These are phyloP conservation scores for Fomitiporia mediterranea DNA, from an alignment of 1,284 basidiomycete species.

Conservation along the genomic window DNA sequence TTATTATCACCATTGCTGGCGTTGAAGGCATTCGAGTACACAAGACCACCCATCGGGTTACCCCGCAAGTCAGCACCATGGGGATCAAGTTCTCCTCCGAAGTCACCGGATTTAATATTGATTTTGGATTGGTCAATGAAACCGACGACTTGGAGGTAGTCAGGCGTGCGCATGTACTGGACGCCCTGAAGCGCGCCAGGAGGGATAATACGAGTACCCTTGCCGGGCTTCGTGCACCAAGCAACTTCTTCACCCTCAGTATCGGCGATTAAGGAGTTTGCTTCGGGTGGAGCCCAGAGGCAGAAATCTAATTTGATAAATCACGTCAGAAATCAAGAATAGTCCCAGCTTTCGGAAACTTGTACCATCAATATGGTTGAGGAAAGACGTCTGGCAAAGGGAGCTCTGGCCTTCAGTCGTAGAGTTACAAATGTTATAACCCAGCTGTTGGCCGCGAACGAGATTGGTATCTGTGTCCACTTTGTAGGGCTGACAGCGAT, in stretches of 20 bases:
- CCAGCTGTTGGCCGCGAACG: constrained; percentile 35
- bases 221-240: constrained; percentile 68
- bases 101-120: constrained; percentile 51
- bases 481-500: constrained; percentile 31
- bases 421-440: constrained; percentile 46
- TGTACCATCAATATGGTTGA: constrained; percentile 50
- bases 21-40: constrained; percentile 52
- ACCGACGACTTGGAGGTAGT: constrained; percentile 63
- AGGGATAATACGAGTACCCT: constrained; percentile 62
- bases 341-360: constrained; percentile 4
- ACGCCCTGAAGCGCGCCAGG: constrained; percentile 57
- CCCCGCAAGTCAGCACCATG: constrained; percentile 53
- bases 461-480: constrained; percentile 25
- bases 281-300: constrained; percentile 50
- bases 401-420: constrained; percentile 41
- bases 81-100: constrained; percentile 65
- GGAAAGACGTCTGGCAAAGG: constrained; percentile 47
- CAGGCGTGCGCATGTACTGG: constrained; percentile 59
- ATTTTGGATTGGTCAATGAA: constrained; percentile 57
- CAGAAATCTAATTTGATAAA: constrained; percentile 48
- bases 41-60: constrained; percentile 49
- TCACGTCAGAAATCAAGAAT: background rate
- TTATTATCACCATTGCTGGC: constrained; percentile 34
- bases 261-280: constrained; percentile 52
- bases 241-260: constrained; percentile 66